Percentiles rank a stretch among this genome's conserved stretches.
Conservation (phyloP, 2,329 filamentous ascomycete species). For the Aspergillus carbonarius region DNA sequence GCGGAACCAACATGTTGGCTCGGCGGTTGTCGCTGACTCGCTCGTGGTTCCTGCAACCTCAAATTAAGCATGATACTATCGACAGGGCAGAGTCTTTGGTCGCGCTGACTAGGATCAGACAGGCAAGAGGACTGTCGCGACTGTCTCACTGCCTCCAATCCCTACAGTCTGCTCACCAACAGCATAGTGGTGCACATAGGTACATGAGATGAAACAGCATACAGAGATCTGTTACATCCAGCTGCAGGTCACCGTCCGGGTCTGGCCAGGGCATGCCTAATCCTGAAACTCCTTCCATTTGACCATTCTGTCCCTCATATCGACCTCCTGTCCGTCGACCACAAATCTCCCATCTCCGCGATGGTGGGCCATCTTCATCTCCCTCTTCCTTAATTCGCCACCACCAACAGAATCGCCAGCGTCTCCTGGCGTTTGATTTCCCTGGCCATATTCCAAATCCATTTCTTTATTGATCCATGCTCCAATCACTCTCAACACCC, state of each 20-base stretch:
- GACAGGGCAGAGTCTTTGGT: neutral
- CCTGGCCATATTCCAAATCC: slow-evolving; percentile 3
- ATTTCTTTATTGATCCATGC: slow-evolving; percentile 4
- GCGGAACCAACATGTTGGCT: slow-evolving; percentile 3
- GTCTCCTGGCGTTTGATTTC: neutral
- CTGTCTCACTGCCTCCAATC: neutral
- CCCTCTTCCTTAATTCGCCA: neutral
- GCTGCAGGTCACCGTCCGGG: neutral
- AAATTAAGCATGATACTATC: slow-evolving; percentile 1
- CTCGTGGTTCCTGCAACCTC: neutral
- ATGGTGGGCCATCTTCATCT: slow-evolving; percentile 7
- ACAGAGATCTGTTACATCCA: neutral
- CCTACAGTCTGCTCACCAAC: neutral
- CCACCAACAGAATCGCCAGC: neutral
- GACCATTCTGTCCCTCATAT: slow-evolving; percentile 3
- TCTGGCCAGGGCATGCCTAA: neutral
- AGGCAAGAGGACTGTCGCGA: neutral
- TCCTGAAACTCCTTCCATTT: slow-evolving; percentile 7
- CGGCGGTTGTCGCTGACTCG: neutral
- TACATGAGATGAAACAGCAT: neutral
- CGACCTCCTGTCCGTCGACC: slow-evolving; percentile 2
- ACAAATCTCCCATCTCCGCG: slow-evolving; percentile 5
- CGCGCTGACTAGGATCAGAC: neutral
- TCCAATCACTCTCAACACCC: neutral
- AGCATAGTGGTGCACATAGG: neutral